Conservation (phyloP, 2,329 filamentous ascomycete genomes). For the Dactylellina cionopaga region DNA sequence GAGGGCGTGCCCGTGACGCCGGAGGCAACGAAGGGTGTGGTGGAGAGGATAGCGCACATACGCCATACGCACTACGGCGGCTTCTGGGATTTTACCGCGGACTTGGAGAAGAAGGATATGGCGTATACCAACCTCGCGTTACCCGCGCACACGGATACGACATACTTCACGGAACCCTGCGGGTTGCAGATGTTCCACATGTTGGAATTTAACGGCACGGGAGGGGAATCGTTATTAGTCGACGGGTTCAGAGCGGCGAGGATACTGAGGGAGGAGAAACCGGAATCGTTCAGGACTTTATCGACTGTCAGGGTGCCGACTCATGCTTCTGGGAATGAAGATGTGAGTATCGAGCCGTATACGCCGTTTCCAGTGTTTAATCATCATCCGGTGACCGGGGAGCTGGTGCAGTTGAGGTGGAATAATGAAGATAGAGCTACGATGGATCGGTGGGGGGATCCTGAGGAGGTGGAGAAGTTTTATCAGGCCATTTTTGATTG, state of each 20-base stretch:
- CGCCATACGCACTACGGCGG: constrained; percentile 89
- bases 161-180: constrained; percentile 92
- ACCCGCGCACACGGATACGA: constrained; percentile 89
- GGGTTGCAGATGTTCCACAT: constrained; percentile 94
- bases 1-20: constrained; percentile 74
- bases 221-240: constrained; percentile 82
- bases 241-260: constrained; percentile 82
- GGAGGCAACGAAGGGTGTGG: constrained; percentile 75
- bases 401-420: constrained; percentile 79
- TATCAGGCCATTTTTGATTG: constrained; percentile 82
- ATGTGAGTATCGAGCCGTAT: constrained; percentile 80
- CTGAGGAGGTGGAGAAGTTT: constrained; percentile 70
- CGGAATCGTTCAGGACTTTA: constrained; percentile 69
- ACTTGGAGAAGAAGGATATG: constrained; percentile 86
- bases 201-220: constrained; percentile 78
- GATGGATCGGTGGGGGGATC: constrained; percentile 67
- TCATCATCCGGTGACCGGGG: constrained; percentile 63
- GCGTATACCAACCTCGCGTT: constrained; percentile 89
- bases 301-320: constrained; percentile 71
- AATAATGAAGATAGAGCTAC: constrained; percentile 89
- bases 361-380: constrained; percentile 77
- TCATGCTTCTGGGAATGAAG: constrained; percentile 88
- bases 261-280: constrained; percentile 68
- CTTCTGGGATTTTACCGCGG: constrained; percentile 88
- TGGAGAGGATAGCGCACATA: constrained; percentile 86